Evolutionary conservation across 1,284 basidiomycete species (phyloP), one percentile per base, ranked within the genome.

Genomic region (Megacollybia platyphylla): DNA sequence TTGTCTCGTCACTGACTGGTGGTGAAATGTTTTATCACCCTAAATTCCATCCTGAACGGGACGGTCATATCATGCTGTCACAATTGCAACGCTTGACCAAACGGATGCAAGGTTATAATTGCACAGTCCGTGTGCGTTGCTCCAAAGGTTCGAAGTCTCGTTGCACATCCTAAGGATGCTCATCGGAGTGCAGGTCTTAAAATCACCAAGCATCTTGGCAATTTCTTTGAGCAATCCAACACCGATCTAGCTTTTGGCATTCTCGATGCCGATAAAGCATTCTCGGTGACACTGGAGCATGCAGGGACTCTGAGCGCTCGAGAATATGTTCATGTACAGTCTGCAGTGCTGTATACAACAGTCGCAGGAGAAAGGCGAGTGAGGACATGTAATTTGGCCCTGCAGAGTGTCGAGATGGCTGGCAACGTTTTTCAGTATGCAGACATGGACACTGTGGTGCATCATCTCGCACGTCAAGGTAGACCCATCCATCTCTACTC

Each of bases 11-110:
- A 0, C 58, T 80, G 11, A 92, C 90, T 1, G 96, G 96, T n/a
- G 96, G 96, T 13, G 90, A 96, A 46, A 57, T 94, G 1, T 93
- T 84, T 63, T 96, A 87, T 67, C 87, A 96, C 56, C 94, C 96
- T 5, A 77, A 87, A 29, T 98, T 93, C 59, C 75, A 85, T 45
- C 71, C 78, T 0, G 62, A 65, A 2, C 73, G 85, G 36, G 91
- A 97, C 57, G 71, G 72, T 7, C 57, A 67, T 15, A 70, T 78
- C 10, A 57, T 99, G 8, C 61, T 71, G 20, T 81, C 82, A 17
- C 87, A 97, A 54, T 57, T 98, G 15, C 68, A 70, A 43, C 71
- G 88, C 20, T 61, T 91, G 0, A 54, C 93, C 11, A 66, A 73
- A 4, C 73, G 90, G 15, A 80, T 77, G 49, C 84, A 84, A 8